Base-by-base conservation (phyloP, 148 eudicot genomes). In the Rhododendron kiyosumense region DNA sequence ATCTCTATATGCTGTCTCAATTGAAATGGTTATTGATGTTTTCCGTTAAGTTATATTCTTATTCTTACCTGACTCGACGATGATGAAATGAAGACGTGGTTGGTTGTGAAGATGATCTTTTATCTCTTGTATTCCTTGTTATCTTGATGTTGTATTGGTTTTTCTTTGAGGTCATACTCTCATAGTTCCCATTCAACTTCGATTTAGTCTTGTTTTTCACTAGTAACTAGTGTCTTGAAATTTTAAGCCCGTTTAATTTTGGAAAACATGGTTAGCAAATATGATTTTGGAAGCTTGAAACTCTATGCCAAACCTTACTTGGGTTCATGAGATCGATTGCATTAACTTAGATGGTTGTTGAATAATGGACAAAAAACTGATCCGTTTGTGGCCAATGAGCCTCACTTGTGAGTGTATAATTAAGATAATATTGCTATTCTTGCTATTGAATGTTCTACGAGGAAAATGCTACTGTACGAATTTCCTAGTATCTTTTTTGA, bases 81-180 rank as follows among this genome's bases (percentile, higher is more conserved):
- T 54, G 2, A 67, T 86, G 79, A 34, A 32, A 81, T 61, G 26
- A 69, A 75, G 43, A 69, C 7, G 5, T 54, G 71, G 10, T 54
- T 57, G 46, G 38, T 84, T 28, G 46, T 49, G 34, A 49, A 83
- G 85, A 46, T 83, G 78, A 28, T 71, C 20, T 81, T 82, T 46
- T 84, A 32, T 73, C 43, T 20, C 17, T 48, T 71, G 0, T 73
- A 84, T 20, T 71, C 9, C 67, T 24, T 24, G n/a, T 69, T 83
- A 20, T 83, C 28, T 46, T 30, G 41, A 38, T 75, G 32, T 26
- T 30, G 26, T 73, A 24, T 20, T 8, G 15, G 15, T 48, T 45
- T 83, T 71, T 20, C 22, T 46, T 45, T 43, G 54, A 71, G 78
- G 49, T 65, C 41, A 83, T 30, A 67, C 36, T 48, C 26, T 67